These are phyloP conservation scores for Lentinula boryana DNA, from an alignment of 768 basidiomycete species.

Conservation along the genomic window DNA sequence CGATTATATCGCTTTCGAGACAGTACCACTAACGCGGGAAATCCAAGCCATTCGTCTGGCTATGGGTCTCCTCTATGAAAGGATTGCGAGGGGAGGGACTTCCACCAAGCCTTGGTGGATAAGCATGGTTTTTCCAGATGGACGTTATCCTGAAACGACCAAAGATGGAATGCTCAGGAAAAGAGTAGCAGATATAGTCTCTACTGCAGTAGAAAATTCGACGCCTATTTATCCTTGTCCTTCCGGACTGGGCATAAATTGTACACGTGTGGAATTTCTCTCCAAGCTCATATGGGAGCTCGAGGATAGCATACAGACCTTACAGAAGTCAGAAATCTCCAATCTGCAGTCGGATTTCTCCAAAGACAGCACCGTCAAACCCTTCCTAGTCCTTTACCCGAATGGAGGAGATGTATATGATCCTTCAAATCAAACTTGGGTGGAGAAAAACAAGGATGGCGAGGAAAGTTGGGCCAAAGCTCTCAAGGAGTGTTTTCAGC, in stretches of 20 bases:
- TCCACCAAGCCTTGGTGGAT: constrained; percentile 72
- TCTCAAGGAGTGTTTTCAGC: constrained; percentile 19
- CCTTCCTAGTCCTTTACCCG: constrained; percentile 67
- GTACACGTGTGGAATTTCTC: constrained; percentile 48
- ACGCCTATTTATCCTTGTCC: constrained; percentile 26
- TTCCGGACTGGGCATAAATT: constrained; percentile 69
- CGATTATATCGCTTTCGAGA: constrained; percentile 73
- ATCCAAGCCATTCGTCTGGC: constrained; percentile 59
- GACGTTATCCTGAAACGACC: constrained; percentile 35
- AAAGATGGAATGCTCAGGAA: constrained; percentile 16
- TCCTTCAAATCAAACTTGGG: constrained; percentile 39
- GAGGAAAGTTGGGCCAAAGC: constrained; percentile 29
- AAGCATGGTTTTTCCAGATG: constrained; percentile 53
- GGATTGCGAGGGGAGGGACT: constrained; percentile 3
- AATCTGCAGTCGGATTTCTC: constrained; percentile 3
- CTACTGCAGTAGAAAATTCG: constrained; percentile 26
- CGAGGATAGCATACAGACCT: neutral
- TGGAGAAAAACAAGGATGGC: constrained; percentile 1
- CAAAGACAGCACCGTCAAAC: constrained; percentile 14
- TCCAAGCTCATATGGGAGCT: constrained; percentile 22
- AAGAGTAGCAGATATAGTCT: constrained; percentile 35
- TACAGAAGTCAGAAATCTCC: constrained; percentile 23
- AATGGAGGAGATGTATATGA: constrained; percentile 62
- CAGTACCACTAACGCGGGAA: constrained; percentile 63
- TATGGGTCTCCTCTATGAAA: constrained; percentile 32